These are phyloP conservation scores for Bauhinia variegata DNA, from an alignment of 306 rosid genomes.

Conservation along the genomic window DNA sequence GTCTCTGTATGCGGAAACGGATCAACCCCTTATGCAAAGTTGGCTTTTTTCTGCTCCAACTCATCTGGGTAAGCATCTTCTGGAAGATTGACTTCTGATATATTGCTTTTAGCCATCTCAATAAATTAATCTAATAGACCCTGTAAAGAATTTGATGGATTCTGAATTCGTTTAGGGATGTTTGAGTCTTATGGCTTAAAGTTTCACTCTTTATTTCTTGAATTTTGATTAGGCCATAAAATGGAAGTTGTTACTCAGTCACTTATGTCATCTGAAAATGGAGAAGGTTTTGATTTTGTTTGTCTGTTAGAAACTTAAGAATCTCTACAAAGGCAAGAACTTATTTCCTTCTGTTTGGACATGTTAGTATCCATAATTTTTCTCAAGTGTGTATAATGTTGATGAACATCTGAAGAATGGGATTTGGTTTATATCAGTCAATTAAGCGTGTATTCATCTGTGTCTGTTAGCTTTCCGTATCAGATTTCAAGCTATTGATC, in stretches of 20 bases:
- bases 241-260: slow-evolving; percentile 1
- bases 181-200: too few species aligned
- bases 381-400: background rate
- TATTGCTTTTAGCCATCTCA: slow-evolving; percentile 6
- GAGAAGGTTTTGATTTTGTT: background rate
- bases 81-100: background rate
- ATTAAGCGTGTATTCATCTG: background rate
- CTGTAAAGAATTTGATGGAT: slow-evolving; percentile 4
- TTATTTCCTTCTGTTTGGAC: slow-evolving; percentile 3
- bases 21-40: slow-evolving; percentile 33
- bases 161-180: slow-evolving; percentile 7
- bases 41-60: slow-evolving; percentile 19
- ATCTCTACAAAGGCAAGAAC: background rate
- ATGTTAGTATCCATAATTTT: background rate
- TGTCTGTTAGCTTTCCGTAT: background rate
- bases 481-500: slow-evolving; percentile 21
- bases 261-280: background rate
- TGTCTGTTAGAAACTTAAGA: background rate
- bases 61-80: slow-evolving; percentile 41
- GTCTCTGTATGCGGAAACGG: slow-evolving; percentile 19
- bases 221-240: background rate
- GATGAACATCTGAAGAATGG: background rate
- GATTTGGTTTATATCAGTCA: slow-evolving; percentile 14
- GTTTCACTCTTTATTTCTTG: background rate
- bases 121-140: background rate